Conservation (phyloP, 1,139 yeast genomes). For the Kodamaea derodonti region DNA sequence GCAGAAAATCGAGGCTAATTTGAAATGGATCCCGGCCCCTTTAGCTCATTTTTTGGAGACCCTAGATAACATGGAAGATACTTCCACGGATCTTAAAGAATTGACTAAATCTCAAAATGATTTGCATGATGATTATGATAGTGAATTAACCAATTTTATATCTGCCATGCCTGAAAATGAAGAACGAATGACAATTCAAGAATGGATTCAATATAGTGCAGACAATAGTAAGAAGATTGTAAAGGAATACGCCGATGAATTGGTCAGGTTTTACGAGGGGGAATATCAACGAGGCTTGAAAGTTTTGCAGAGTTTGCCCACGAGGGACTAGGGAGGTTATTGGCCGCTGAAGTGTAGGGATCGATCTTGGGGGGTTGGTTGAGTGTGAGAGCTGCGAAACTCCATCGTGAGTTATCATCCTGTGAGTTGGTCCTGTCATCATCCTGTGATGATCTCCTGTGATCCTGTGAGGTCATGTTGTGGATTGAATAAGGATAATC, state of each 20-base stretch:
- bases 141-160: constrained; percentile 59
- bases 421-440: too few species aligned
- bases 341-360: too few species aligned
- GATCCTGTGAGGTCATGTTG: too few species aligned
- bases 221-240: constrained; percentile 32
- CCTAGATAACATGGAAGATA: constrained; percentile 35
- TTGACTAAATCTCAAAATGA: constrained; percentile 19
- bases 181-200: constrained; percentile 61
- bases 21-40: constrained; percentile 13
- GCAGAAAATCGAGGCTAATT: constrained; percentile 8
- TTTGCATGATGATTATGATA: constrained; percentile 57
- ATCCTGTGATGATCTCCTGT: too few species aligned
- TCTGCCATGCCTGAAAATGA: constrained; percentile 69
- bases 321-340: constrained; percentile 6
- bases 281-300: constrained; percentile 43
- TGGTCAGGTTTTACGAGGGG: constrained; percentile 40
- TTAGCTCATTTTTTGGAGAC: constrained; percentile 25
- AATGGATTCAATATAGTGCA: constrained; percentile 64
- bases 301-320: constrained; percentile 22
- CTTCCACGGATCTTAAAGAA: constrained; percentile 19
- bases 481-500: too few species aligned
- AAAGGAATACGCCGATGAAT: constrained; percentile 40
- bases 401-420: too few species aligned
- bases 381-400: too few species aligned
- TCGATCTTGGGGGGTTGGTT: too few species aligned